Conservation (phyloP, 257 asterid genomes). For the Salvia hispanica region DNA sequence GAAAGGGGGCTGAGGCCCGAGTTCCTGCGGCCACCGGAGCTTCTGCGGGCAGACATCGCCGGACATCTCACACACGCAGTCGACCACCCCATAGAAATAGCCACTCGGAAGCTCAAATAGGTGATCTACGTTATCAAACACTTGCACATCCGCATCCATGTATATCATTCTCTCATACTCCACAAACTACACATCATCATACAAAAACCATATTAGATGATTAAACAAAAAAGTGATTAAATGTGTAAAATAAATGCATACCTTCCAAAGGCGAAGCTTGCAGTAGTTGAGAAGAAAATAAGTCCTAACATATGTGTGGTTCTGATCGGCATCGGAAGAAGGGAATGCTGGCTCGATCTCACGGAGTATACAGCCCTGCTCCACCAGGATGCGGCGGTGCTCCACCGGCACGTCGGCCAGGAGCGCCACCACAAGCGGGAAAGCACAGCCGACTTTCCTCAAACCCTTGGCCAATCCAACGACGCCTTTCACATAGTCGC, state of each 20-base stretch:
- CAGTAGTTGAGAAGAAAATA: constrained; percentile 57
- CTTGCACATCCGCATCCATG: constrained; percentile 62
- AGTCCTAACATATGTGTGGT: neutral
- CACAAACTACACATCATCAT: constrained; percentile 39
- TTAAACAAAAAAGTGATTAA: too few relatives aligned
- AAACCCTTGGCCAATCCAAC: constrained; percentile 52
- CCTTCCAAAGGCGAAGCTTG: constrained; percentile 64
- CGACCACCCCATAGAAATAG: constrained; percentile 54
- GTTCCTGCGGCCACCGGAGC: constrained; percentile 44
- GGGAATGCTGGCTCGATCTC: constrained; percentile 54
- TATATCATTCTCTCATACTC: constrained; percentile 57
- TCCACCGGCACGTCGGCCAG: constrained; percentile 52
- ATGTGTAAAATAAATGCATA: neutral
- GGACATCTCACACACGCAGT: constrained; percentile 58
- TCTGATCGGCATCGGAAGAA: constrained; percentile 5
- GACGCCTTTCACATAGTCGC: constrained; percentile 51
- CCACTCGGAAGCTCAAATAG: constrained; percentile 49
- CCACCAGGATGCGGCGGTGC: constrained; percentile 48
- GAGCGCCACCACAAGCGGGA: constrained; percentile 55
- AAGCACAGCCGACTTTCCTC: constrained; percentile 42
- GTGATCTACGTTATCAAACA: constrained; percentile 52
- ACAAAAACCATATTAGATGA: neutral
- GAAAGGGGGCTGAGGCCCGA: constrained; percentile 45
- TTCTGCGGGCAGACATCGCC: constrained; percentile 51
- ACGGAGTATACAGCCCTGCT: constrained; percentile 47